Conservation (phyloP, 2,329 filamentous ascomycete genomes). For the Dissoconium aciculare region DNA sequence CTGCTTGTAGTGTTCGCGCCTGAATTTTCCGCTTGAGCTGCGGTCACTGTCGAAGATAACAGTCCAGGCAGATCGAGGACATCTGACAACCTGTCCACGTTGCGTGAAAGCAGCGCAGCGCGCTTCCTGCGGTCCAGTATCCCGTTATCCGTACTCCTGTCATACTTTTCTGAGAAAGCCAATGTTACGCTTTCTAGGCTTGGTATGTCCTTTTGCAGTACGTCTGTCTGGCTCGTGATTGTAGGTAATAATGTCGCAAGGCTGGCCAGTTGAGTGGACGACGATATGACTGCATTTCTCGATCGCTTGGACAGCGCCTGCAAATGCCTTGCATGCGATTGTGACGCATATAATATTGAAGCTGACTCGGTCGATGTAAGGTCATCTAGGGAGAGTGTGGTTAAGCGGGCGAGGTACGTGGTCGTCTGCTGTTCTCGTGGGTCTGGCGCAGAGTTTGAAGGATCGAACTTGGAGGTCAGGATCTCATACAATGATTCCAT, state of each 20-base stretch:
- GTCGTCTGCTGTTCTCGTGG: slow-evolving; percentile 41
- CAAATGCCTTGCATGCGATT: slow-evolving; percentile 66
- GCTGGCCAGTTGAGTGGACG: slow-evolving; percentile 60
- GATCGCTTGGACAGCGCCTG: slow-evolving; percentile 83
- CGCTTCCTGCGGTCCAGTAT: slow-evolving; percentile 60
- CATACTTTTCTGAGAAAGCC: slow-evolving; percentile 69
- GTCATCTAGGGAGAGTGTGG: slow-evolving; percentile 58
- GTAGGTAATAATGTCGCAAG: slow-evolving; percentile 57
- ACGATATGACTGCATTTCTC: slow-evolving; percentile 68
- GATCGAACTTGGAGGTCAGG: slow-evolving; percentile 46
- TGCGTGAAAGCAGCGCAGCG: slow-evolving; percentile 66
- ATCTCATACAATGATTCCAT: slow-evolving; percentile 67
- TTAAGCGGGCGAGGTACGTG: slow-evolving; percentile 62
- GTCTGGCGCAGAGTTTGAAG: slow-evolving; percentile 25
- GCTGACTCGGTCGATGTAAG: slow-evolving; percentile 63
- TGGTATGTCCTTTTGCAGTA: slow-evolving; percentile 59
- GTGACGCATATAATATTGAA: slow-evolving; percentile 62
- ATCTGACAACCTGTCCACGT: slow-evolving; percentile 78
- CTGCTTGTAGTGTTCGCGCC: slow-evolving; percentile 30
- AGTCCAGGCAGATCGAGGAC: slow-evolving; percentile 80
- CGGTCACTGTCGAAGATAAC: slow-evolving; percentile 60
- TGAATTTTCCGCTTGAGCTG: slow-evolving; percentile 32
- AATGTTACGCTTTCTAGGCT: slow-evolving; percentile 65
- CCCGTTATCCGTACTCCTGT: slow-evolving; percentile 47
- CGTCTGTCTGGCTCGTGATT: slow-evolving; percentile 49